Evolutionary conservation across 352 stramenopile genomes (phyloP), one percentile per base, ranked within the genome.

Genomic region (Hyaloperonospora arabidopsidis): DNA sequence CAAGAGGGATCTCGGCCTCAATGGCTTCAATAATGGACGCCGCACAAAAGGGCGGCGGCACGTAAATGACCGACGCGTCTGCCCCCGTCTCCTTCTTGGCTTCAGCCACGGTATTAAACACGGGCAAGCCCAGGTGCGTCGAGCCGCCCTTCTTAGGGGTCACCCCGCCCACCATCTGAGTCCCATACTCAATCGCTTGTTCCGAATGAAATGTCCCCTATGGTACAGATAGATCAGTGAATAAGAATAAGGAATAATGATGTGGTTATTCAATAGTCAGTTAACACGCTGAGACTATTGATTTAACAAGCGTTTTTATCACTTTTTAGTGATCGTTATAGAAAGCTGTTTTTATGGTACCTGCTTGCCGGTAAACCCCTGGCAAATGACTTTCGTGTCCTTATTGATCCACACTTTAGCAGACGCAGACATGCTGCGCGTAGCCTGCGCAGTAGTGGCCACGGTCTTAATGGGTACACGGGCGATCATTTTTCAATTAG

Each of bases 361-460:
- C 84, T 99, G 95, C 77, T 99, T 99, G 66, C 97, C 97, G 45
- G 97, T 99, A 73, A 99, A 99, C 48, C 97, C 97, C 78, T 99
- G 97, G 71, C 95, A 98, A 68, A 99, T 98, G 28, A 99, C 96
- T 57, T 93, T 95, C 34, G 97, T 99, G 76, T 99, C 90, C 82
- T 98, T 98, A 80, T 99, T 95, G 54, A 99, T 91, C 96, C 96
- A 99, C 43, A 99, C 97, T 60, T 98, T 98, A 65, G 96, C 96
- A 28, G 88, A 97, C n/a, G 95, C 81, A 45, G 92, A 98, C 84
- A 94, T 91, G 62, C 65, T 67, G 74, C 81, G 84, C 52, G 69
- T 66, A 54, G 67, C 66, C 52, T 73, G 72, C 54, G 54, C 63
- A 29, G 57, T 47, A 36, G 40, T 52, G 28, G 61, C 62, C 41